phyloP scores from a whole-genome alignment of 345 rosid genomes.

The Eucalyptus regnans region DNA sequence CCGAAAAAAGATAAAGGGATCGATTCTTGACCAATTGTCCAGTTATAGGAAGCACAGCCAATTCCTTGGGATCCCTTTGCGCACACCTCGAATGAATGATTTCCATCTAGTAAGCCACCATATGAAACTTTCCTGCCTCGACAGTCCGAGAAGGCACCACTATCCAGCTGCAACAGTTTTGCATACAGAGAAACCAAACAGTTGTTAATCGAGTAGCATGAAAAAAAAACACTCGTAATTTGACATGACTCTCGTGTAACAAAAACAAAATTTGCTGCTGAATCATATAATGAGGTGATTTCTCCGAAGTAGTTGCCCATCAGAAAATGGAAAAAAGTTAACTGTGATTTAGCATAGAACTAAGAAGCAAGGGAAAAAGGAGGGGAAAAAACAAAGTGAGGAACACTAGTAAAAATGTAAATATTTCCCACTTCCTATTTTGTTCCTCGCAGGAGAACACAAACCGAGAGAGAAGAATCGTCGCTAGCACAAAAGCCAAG shows the following conservation, averaged over 20 bases:
- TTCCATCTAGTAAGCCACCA: constrained; percentile 54
- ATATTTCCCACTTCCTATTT: not conserved
- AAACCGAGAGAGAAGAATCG: not conserved
- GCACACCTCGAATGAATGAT: constrained; percentile 74
- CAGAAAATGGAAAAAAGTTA: not conserved
- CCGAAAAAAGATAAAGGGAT: not conserved
- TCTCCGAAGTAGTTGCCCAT: not conserved
- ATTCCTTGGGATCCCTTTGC: constrained; percentile 26
- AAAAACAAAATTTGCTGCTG: not conserved
- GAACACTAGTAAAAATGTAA: not conserved
- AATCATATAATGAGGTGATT: not conserved
- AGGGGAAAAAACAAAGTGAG: not conserved
- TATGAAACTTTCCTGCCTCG: constrained; percentile 31
- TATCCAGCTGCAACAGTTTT: constrained; percentile 55
- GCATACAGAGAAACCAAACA: not conserved
- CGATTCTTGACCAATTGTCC: constrained; percentile 70
- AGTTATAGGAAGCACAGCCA: constrained; percentile 53
- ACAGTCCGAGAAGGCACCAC: constrained; percentile 41
- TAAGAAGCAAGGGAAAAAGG: not conserved
- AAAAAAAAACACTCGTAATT: not conserved
- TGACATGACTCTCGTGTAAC: not conserved
- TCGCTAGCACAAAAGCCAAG: not conserved
- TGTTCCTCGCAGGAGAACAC: not conserved
- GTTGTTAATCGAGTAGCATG: not conserved
- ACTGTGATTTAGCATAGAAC: not conserved